These are phyloP conservation scores for Neoboletus subvelutipes DNA, from an alignment of 768 basidiomycete species.

Conservation along the genomic window DNA sequence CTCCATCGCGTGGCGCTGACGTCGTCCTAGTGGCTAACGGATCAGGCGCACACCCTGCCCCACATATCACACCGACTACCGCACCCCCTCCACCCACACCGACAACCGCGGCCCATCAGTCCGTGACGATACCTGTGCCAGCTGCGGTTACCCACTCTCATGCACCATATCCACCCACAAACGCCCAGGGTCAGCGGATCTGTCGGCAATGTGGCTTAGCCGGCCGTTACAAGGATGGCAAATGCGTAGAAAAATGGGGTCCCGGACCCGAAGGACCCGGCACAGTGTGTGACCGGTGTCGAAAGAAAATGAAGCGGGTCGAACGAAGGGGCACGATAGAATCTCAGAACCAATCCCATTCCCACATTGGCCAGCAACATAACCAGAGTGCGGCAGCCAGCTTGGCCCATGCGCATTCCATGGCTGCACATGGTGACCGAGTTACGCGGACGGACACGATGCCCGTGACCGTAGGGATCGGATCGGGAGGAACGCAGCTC, in stretches of 20 bases:
- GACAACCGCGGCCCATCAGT: conserved; percentile 7
- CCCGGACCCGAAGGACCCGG: conserved; percentile 82
- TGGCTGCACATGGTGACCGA: conserved; percentile 21
- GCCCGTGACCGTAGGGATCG: conserved; percentile 29
- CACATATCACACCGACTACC: conserved; percentile 9
- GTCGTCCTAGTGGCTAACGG: conserved; percentile 19
- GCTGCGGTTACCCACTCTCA: conserved; percentile 10
- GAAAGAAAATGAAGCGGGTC: conserved; percentile 86
- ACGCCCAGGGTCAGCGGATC: conserved; percentile 68
- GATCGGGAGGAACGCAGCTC: conserved; percentile 26
- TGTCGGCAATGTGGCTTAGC: conserved; percentile 73
- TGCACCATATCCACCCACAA: conserved; percentile 34
- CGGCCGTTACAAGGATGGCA: conserved; percentile 80
- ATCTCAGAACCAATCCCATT: conserved; percentile 25
- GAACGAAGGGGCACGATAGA: conserved; percentile 72
- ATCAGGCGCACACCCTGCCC: conserved; percentile 16
- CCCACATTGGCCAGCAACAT: conserved; percentile 16
- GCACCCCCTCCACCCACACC: conserved; percentile 20
- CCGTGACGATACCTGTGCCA: conserved; percentile 3
- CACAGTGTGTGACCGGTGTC: conserved; percentile 82
- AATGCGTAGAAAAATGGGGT: conserved; percentile 88
- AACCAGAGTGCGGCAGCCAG: conserved; percentile 1
- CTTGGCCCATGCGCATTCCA: conserved; percentile 21
- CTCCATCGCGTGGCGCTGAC: conserved; percentile 15
- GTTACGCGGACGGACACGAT: conserved; percentile 33